A percentile compares a stretch with the other conserved stretches of the same genome.
Conservation (phyloP, 2,329 filamentous ascomycete species). For the Acephala macrosclerotiorum region DNA sequence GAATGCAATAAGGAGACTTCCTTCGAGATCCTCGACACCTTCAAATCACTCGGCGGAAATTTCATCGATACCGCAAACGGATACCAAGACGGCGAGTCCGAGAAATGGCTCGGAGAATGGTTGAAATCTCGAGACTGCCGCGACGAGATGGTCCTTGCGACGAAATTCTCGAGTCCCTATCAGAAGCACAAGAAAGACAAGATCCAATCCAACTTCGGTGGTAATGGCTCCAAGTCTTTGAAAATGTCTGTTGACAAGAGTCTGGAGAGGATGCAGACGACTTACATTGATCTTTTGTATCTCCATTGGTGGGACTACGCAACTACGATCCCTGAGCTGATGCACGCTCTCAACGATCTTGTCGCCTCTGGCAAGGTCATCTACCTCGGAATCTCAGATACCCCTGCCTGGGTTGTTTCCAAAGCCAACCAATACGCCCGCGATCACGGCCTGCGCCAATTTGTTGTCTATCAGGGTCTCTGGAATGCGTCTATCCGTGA, state of each 20-base stretch:
- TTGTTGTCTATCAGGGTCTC: constrained; percentile 70
- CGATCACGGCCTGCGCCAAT: constrained; percentile 69
- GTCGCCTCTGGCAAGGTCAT: constrained; percentile 66
- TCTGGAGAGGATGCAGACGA: constrained; percentile 65
- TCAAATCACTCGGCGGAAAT: constrained; percentile 64
- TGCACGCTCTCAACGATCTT: constrained; percentile 69
- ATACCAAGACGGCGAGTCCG: constrained; percentile 64
- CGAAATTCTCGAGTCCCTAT: constrained; percentile 56
- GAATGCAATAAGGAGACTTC: constrained; percentile 60
- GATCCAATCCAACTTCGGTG: constrained; percentile 30
- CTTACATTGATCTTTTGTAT: constrained; percentile 68
- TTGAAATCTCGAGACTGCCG: constrained; percentile 55
- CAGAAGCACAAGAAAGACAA: constrained; percentile 12
- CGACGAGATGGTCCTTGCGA: constrained; percentile 58
- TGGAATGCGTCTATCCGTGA: constrained; percentile 70
- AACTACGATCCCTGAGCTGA: constrained; percentile 68
- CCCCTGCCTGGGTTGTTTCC: constrained; percentile 72
- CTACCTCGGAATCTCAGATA: constrained; percentile 71
- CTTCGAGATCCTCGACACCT: constrained; percentile 65
- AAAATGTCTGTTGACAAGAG: constrained; percentile 18
- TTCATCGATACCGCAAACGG: constrained; percentile 65
- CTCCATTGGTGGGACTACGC: constrained; percentile 56
- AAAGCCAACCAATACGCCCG: constrained; percentile 71
- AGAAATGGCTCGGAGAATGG: constrained; percentile 64
- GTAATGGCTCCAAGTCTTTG: constrained; percentile 29